phyloP scores from a whole-genome alignment of 306 rosid genomes.

The Glycyrrhiza uralensis region DNA sequence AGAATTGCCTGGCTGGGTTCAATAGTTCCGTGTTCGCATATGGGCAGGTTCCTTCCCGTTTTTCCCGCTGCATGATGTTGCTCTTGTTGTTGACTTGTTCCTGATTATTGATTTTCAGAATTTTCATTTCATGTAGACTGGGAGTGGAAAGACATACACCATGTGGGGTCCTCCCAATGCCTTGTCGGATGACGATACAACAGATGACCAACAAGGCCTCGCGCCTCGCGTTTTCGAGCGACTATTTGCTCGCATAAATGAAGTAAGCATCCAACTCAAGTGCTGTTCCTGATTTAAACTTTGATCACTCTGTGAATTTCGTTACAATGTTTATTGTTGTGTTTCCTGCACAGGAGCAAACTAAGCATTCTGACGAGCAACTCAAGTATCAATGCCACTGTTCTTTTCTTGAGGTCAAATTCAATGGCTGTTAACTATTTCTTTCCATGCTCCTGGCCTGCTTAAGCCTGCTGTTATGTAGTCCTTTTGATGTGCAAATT shows the following conservation, averaged over 20 bases:
- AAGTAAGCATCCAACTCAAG: slow-evolving; percentile 40
- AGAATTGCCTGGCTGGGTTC: slow-evolving; percentile 86
- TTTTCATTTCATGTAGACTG: slow-evolving; percentile 47
- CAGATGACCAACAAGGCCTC: slow-evolving; percentile 64
- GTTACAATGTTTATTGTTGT: slow-evolving; percentile 11
- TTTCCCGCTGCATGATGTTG: neutral
- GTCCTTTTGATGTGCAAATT: slow-evolving; percentile 19
- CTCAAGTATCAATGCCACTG: slow-evolving; percentile 78
- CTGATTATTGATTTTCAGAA: slow-evolving; percentile 6
- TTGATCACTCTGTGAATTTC: neutral
- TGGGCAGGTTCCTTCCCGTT: slow-evolving; percentile 62
- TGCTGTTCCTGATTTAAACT: neutral
- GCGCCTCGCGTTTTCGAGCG: slow-evolving; percentile 79
- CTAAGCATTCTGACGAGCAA: slow-evolving; percentile 62
- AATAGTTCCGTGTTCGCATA: slow-evolving; percentile 89
- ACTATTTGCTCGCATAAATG: slow-evolving; percentile 73
- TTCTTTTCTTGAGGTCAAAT: slow-evolving; percentile 79
- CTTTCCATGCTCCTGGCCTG: neutral
- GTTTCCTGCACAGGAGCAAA: slow-evolving; percentile 64
- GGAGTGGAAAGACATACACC: slow-evolving; percentile 92
- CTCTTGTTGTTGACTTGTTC: neutral
- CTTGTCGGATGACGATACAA: slow-evolving; percentile 46
- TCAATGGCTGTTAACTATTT: neutral
- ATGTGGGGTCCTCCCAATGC: slow-evolving; percentile 96
- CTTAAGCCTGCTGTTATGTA: slow-evolving; percentile 8